phyloP scores from a whole-genome alignment of 495 filamentous ascomycete species.

The Penicillium steckii region DNA sequence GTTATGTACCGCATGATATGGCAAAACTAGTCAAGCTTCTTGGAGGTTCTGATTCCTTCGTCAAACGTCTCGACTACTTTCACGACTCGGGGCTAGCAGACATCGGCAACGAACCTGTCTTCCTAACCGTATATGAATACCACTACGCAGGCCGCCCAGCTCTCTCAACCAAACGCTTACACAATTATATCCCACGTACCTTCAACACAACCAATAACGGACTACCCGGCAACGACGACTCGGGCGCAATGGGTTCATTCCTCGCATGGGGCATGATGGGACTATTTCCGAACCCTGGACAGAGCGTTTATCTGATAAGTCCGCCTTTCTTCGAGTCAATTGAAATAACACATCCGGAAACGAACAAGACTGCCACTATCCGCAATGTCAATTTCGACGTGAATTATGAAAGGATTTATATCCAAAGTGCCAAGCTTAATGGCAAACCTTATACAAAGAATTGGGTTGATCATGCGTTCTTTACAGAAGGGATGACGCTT shows the following conservation, averaged over 20 bases:
- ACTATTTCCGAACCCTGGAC: slow-evolving; percentile 56
- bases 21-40: slow-evolving; percentile 56
- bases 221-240: slow-evolving; percentile 68
- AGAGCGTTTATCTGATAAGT: slow-evolving; percentile 72
- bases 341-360: slow-evolving; percentile 59
- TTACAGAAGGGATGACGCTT: slow-evolving; percentile 66
- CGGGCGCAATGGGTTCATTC: slow-evolving; percentile 60
- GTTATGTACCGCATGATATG: slow-evolving; percentile 72
- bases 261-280: slow-evolving; percentile 61
- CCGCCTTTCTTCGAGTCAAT: slow-evolving; percentile 65
- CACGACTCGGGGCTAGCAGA: slow-evolving; percentile 65
- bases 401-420: slow-evolving; percentile 58
- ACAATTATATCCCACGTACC: slow-evolving; percentile 63
- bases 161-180: slow-evolving; percentile 57
- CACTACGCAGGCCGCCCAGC: slow-evolving; percentile 70
- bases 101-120: slow-evolving; percentile 71
- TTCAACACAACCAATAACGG: slow-evolving; percentile 60
- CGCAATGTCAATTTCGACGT: slow-evolving; percentile 60
- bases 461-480: slow-evolving; percentile 76
- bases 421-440: slow-evolving; percentile 70
- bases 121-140: slow-evolving; percentile 69
- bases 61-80: slow-evolving; percentile 62
- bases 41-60: slow-evolving; percentile 58
- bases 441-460: slow-evolving; percentile 63
- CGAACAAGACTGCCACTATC: slow-evolving; percentile 60